These are phyloP conservation scores for Pseudopyricularia javanii DNA, from an alignment of 2,329 filamentous ascomycete species.

Conservation along the genomic window DNA sequence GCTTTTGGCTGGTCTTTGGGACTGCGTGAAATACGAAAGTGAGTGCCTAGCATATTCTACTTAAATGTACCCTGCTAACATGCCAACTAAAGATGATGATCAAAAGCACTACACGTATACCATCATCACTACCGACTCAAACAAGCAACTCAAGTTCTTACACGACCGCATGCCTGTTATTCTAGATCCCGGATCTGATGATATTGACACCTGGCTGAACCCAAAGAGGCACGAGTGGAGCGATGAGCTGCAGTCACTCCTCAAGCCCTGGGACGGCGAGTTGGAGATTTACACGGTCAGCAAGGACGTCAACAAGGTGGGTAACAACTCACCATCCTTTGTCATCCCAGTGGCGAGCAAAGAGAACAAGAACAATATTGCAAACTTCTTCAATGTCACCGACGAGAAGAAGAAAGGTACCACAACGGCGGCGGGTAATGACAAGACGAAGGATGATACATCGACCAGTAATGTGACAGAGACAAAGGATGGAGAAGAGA, in stretches of 20 bases:
- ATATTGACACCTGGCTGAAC: slow-evolving; percentile 67
- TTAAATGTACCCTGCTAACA: not conserved
- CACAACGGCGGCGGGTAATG: not conserved
- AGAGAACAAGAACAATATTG: slow-evolving; percentile 87
- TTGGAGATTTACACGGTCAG: slow-evolving; percentile 78
- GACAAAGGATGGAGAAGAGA: not conserved
- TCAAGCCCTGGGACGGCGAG: slow-evolving; percentile 69
- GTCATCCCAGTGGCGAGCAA: slow-evolving; percentile 71
- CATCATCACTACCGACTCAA: slow-evolving; percentile 83
- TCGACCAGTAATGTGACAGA: not conserved
- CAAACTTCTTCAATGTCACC: slow-evolving; percentile 71
- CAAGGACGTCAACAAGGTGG: slow-evolving; percentile 87
- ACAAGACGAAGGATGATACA: not conserved
- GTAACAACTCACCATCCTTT: slow-evolving; percentile 77
- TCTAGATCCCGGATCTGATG: slow-evolving; percentile 61
- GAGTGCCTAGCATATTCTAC: slow-evolving; percentile 5
- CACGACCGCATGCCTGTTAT: slow-evolving; percentile 96
- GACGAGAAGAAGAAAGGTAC: slow-evolving; percentile 10
- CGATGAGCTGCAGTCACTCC: slow-evolving; percentile 59
- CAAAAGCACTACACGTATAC: slow-evolving; percentile 80
- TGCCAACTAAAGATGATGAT: slow-evolving; percentile 30
- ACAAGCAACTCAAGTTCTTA: slow-evolving; percentile 69
- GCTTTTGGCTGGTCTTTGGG: slow-evolving; percentile 88
- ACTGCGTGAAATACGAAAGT: slow-evolving; percentile 74
- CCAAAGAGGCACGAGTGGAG: slow-evolving; percentile 62